Base-by-base conservation (phyloP, 352 stramenopile genomes). In the Nothophytophthora sp. region DNA sequence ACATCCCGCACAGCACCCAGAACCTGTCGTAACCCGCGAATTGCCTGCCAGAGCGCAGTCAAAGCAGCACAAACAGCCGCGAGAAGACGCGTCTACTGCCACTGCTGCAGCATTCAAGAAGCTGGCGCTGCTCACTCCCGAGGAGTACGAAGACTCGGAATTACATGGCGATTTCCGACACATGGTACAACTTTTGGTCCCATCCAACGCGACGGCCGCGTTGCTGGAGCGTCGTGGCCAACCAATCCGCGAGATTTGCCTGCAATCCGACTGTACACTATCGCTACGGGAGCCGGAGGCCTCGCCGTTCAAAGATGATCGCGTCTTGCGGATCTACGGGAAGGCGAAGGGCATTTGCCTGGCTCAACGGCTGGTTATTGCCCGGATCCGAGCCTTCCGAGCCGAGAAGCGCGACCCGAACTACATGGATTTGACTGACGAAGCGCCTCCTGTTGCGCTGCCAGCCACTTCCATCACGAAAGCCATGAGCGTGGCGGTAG, bases 111-210 rank as follows among this genome's bases (percentile, higher is more conserved):
- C 58, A 5, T 27, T 72, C 3, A 59, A 57, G 11, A 46, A 44
- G 2, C 16, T 86, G 50, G 18, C 41, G 23, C 37, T 42, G 15
- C 50, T 73, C 30, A 69, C 59, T 35, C 49, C 30, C 1, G 62
- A 85, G 8, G 64, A 86, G 10, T 86, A 90, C 40, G 74, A 84
- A 50, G 76, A 85, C 32, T 46, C 56, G 11, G 78, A 86, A 15
- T 55, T 82, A 5, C 63, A 86, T 55, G 70, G 72, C 16, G 67
- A 83, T 24, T 83, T 81, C 22, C 52, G 63, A 7, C 75, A 88
- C 56, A 68, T 67, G 25, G n/a, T 86, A 7, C 71, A 86, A 42
- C 79, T 91, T 67, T 55, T 89, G 13, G 86, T 91, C 23, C 80
- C 80, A 5, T 47, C 59, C 12, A 79, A 71, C 42, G 61, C 70